phyloP scores from a whole-genome alignment of 1,139 yeast species.

The Williopsis jadinii region DNA sequence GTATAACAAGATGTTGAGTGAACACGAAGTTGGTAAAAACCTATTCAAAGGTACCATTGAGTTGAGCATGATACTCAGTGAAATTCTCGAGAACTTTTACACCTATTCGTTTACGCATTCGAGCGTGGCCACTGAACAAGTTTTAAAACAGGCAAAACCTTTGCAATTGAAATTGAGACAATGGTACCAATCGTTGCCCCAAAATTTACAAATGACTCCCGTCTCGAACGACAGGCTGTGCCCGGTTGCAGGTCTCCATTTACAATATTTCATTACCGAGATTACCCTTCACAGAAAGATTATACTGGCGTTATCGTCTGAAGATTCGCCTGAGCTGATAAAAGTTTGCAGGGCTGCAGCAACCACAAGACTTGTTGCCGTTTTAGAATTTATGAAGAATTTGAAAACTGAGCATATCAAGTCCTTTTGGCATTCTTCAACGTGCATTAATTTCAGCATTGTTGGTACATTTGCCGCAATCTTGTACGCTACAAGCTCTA shows the following conservation, averaged over 20 bases:
- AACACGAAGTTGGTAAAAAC: constrained; percentile 65
- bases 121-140: constrained; percentile 51
- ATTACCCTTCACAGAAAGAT: constrained; percentile 78
- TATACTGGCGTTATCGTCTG: constrained; percentile 30
- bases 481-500: constrained; percentile 53
- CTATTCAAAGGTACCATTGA: constrained; percentile 66
- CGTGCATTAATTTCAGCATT: constrained; percentile 68
- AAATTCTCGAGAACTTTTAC: constrained; percentile 63
- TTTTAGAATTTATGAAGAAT: constrained; percentile 71
- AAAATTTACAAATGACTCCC: constrained; percentile 46
- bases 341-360: constrained; percentile 82
- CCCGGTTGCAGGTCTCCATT: constrained; percentile 68
- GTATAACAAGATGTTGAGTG: constrained; percentile 31
- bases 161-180: constrained; percentile 68
- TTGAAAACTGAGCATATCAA: constrained; percentile 77
- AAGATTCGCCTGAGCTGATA: constrained; percentile 53
- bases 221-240: constrained; percentile 25
- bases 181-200: constrained; percentile 82
- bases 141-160: constrained; percentile 75
- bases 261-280: constrained; percentile 85
- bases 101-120: constrained; percentile 57
- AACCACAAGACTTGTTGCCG: constrained; percentile 68
- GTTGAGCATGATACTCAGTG: constrained; percentile 63
- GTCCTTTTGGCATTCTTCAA: constrained; percentile 83
- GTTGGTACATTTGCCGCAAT: constrained; percentile 86